Conservation (phyloP, 2,329 filamentous ascomycete species). For the Cladophialophora carrionii region DNA sequence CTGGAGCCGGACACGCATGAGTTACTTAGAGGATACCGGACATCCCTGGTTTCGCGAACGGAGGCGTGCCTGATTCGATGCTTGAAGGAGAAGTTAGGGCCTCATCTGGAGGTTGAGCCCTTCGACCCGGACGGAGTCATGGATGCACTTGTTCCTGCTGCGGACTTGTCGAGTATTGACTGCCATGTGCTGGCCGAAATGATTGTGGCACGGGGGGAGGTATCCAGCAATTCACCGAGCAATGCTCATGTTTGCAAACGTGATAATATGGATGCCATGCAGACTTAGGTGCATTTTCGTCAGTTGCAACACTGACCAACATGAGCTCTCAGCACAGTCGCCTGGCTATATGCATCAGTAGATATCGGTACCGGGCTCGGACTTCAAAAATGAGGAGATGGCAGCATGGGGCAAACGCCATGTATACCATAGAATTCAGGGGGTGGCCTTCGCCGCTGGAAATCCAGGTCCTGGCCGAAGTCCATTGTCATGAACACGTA, state of each 20-base stretch:
- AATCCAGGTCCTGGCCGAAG: background rate
- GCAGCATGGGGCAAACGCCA: background rate
- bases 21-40: background rate
- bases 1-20: background rate
- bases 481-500: background rate
- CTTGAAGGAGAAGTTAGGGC: background rate
- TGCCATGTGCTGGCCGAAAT: background rate
- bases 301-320: background rate
- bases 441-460: background rate
- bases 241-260: background rate
- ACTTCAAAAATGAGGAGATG: background rate
- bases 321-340: background rate
- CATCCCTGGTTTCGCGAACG: background rate
- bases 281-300: background rate
- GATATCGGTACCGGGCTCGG: background rate
- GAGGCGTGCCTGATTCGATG: background rate
- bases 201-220: background rate
- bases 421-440: background rate
- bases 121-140: background rate
- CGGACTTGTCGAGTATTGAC: background rate
- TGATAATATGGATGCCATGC: background rate
- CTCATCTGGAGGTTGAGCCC: background rate
- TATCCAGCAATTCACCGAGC: background rate
- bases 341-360: background rate
- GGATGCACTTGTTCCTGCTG: background rate